phyloP scores from a whole-genome alignment of 306 rosid species.

The Trifolium fragiferum region DNA sequence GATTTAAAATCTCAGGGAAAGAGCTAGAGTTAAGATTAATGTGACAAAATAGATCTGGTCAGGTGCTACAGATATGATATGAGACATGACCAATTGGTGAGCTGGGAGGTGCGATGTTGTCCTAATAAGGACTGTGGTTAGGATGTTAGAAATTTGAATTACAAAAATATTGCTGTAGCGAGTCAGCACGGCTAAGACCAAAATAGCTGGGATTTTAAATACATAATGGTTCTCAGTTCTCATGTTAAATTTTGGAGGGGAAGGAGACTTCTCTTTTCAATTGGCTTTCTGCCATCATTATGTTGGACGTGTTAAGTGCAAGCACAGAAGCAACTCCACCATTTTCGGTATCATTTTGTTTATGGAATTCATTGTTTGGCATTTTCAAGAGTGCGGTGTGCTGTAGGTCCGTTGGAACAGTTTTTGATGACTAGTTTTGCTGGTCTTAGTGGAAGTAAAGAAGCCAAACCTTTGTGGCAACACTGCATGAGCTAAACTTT shows the following conservation, averaged over 20 bases:
- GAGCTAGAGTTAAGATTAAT: conserved; percentile 11
- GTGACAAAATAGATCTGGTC: conserved; percentile 8
- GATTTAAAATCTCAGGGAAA: conserved; percentile 20
- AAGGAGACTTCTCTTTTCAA: neutral
- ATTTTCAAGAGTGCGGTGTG: too few relatives aligned
- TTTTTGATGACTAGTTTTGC: too few relatives aligned
- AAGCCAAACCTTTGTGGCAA: too few relatives aligned
- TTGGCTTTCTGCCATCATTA: neutral
- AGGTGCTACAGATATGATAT: neutral
- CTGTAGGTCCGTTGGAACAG: too few relatives aligned
- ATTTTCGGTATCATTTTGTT: neutral
- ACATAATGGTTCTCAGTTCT: neutral
- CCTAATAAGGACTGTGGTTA: too few relatives aligned
- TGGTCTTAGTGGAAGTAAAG: too few relatives aligned
- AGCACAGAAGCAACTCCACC: neutral
- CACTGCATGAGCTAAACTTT: too few relatives aligned
- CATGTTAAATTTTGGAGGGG: conserved; percentile 3
- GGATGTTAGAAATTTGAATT: neutral
- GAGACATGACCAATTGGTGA: neutral
- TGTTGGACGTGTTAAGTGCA: neutral
- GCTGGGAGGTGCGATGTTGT: too few relatives aligned
- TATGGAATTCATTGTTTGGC: neutral
- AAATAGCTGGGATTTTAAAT: conserved; percentile 5
- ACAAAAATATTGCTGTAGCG: neutral
- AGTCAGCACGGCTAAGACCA: neutral